Evolutionary conservation across 2,329 filamentous ascomycete genomes (phyloP).

Genomic region (Zymoseptoria ardabiliae): DNA sequence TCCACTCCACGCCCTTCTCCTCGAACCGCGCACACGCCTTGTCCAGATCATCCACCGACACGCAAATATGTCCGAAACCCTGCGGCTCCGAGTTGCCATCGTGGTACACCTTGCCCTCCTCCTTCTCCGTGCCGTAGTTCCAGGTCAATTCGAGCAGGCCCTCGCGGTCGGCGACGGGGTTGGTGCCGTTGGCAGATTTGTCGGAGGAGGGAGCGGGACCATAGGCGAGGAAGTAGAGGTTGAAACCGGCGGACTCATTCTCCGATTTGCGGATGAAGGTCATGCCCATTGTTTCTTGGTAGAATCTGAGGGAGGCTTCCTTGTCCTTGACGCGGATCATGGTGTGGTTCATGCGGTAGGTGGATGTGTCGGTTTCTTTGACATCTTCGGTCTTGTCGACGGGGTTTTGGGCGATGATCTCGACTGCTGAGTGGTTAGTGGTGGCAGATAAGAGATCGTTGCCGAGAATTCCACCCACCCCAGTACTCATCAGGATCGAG

Average conservation of each 20-base stretch:
- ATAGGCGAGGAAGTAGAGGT: constrained; percentile 89
- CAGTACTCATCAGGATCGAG: constrained; percentile 42
- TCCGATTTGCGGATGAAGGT: constrained; percentile 66
- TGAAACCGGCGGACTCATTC: constrained; percentile 66
- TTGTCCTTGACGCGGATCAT: constrained; percentile 85
- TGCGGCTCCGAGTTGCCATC: constrained; percentile 87
- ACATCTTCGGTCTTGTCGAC: constrained; percentile 65
- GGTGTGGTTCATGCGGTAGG: constrained; percentile 76
- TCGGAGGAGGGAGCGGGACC: constrained; percentile 38
- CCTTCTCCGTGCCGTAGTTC: constrained; percentile 77
- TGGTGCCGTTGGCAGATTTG: constrained; percentile 48
- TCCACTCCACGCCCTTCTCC: constrained; percentile 73
- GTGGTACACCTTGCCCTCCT: constrained; percentile 78
- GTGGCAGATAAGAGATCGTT: neutral
- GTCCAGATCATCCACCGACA: constrained; percentile 82
- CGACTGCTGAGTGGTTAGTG: constrained; percentile 50
- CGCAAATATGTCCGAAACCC: constrained; percentile 87
- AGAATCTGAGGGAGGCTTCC: constrained; percentile 42
- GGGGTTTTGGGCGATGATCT: constrained; percentile 66
- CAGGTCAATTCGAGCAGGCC: constrained; percentile 86
- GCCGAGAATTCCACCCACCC: neutral
- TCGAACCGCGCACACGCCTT: constrained; percentile 84
- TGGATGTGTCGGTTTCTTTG: constrained; percentile 60
- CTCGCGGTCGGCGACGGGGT: constrained; percentile 60
- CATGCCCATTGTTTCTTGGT: constrained; percentile 82